Conservation (phyloP, 1,284 basidiomycete genomes). For the Trametes sp. region DNA sequence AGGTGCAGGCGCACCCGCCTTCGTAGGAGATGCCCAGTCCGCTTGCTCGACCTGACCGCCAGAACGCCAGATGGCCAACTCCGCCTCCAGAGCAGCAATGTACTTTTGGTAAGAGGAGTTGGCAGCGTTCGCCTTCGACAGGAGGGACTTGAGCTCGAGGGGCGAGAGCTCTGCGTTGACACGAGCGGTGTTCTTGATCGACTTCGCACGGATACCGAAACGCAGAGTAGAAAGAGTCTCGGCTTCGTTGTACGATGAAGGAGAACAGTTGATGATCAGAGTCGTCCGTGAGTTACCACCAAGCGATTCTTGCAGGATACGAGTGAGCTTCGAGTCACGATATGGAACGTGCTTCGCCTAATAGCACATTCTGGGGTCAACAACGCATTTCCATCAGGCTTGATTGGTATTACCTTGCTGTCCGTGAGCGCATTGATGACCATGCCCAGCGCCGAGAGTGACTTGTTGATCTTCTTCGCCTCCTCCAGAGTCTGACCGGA, state of each 20-base stretch:
- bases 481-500: conserved; percentile 99
- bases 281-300: conserved; percentile 99
- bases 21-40: conserved; percentile 83
- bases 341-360: conserved; percentile 98
- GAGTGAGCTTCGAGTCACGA: conserved; percentile 98
- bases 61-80: conserved; percentile 89
- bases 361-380: background rate
- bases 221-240: conserved; percentile 98
- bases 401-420: conserved; percentile 73
- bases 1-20: conserved; percentile 53
- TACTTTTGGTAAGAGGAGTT: conserved; percentile 88
- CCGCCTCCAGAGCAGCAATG: conserved; percentile 90
- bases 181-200: conserved; percentile 99
- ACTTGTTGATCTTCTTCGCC: conserved; percentile 99
- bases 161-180: conserved; percentile 99
- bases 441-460: conserved; percentile 97
- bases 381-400: background rate
- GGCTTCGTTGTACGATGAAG: conserved; percentile 94
- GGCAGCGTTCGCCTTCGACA: conserved; percentile 91
- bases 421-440: conserved; percentile 99
- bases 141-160: conserved; percentile 90
- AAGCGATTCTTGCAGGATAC: conserved; percentile 99
- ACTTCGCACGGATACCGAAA: conserved; percentile 99
- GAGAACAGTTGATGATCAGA: conserved; percentile 99
- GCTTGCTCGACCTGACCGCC: conserved; percentile 88